Conservation (phyloP, 2,329 filamentous ascomycete genomes). For the Neofusicoccum kwambonambiense region DNA sequence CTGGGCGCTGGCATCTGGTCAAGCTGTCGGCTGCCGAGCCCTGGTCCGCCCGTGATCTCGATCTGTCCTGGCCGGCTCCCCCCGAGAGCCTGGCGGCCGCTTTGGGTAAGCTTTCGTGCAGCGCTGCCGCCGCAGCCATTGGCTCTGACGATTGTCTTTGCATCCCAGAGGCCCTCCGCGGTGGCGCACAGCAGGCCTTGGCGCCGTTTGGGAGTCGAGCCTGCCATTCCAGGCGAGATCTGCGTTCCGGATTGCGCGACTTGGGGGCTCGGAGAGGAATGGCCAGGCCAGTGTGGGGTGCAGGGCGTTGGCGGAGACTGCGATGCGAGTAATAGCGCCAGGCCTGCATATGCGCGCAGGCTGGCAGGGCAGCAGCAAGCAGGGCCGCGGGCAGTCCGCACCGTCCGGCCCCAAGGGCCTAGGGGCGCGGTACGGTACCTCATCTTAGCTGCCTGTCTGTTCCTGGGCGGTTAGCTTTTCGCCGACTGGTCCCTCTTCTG, state of each 20-base stretch:
- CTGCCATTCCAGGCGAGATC: constrained; percentile 19
- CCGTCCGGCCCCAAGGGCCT: background rate
- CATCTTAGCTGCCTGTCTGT: background rate
- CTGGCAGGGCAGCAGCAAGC: background rate
- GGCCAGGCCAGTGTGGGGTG: constrained; percentile 14
- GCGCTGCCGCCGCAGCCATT: constrained; percentile 4
- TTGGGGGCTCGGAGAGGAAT: constrained; percentile 6
- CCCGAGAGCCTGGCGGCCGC: background rate
- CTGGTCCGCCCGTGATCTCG: background rate
- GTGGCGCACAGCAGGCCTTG: constrained; percentile 16
- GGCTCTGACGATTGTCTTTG: constrained; percentile 14
- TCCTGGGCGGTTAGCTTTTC: background rate
- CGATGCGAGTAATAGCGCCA: constrained; percentile 16
- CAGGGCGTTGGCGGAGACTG: constrained; percentile 1
- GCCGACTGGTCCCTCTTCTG: constrained; percentile 1
- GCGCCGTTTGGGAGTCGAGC: constrained; percentile 16
- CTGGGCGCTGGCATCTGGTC: background rate
- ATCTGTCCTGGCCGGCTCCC: background rate
- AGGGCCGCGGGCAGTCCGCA: background rate
- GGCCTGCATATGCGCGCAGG: constrained; percentile 11
- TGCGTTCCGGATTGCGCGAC: constrained; percentile 18
- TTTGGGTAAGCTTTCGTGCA: constrained; percentile 10
- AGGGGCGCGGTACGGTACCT: background rate
- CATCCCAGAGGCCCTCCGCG: constrained; percentile 6
- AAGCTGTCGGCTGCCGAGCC: background rate